These are phyloP conservation scores for Auricularia auricula-judae DNA, from an alignment of 768 basidiomycete species.

Conservation along the genomic window DNA sequence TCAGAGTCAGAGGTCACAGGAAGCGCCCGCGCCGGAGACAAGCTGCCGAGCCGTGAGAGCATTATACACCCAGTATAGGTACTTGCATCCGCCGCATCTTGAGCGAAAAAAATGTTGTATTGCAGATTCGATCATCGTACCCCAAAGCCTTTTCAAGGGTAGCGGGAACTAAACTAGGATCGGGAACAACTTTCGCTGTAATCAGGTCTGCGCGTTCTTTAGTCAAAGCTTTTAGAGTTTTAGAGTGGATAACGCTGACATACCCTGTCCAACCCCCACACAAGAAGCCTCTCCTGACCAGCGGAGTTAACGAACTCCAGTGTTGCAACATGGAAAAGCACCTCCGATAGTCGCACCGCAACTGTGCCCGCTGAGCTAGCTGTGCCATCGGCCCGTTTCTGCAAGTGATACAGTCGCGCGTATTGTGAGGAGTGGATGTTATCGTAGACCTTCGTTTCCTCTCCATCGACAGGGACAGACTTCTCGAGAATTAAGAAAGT, in stretches of 20 bases:
- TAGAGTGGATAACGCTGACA: background rate
- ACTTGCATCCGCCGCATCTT: no score
- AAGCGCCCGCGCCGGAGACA: no score
- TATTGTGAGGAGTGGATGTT: background rate
- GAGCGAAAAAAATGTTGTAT: no score
- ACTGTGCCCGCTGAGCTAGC: constrained; percentile 29
- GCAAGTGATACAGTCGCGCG: background rate
- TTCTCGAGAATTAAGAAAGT: background rate
- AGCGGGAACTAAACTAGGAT: no score
- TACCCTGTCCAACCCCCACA: background rate
- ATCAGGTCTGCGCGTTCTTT: no score
- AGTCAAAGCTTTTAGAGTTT: no score
- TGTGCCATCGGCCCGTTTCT: background rate
- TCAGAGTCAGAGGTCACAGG: no score
- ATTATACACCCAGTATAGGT: no score
- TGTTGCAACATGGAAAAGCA: background rate
- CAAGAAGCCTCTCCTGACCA: background rate
- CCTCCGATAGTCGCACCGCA: constrained; percentile 40
- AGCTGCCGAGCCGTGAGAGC: no score
- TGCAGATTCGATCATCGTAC: no score
- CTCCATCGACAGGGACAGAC: background rate
- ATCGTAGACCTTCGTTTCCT: background rate
- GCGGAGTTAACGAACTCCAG: background rate
- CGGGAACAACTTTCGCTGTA: no score
- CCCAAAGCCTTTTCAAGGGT: no score